Base-by-base conservation (phyloP, 148 eudicot species). In the Arctostaphylos glauca region DNA sequence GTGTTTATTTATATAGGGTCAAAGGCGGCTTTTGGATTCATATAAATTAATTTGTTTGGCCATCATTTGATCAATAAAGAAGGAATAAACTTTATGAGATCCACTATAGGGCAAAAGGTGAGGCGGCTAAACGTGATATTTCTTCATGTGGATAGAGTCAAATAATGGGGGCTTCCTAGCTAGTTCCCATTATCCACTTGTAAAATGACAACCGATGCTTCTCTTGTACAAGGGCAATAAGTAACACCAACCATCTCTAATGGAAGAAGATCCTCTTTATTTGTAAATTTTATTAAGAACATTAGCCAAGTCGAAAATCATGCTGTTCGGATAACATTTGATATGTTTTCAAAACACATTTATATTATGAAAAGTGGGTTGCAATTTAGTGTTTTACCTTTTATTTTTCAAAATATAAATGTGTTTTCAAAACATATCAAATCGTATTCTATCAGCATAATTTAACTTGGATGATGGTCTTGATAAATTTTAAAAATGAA, bases 1-100 rank as follows among this genome's bases (percentile, higher is more conserved):
- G 47, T 58, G 23, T 8, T 48, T 66, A 66, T 48, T 64, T 80
- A 80, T 72, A 80, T 54, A n/a, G 74, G 23, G 55, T 10, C 44
- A 66, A 4, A 18, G 82, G 82, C 59, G 82, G 74, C 74, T 80
- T 80, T 62, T 80, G 82, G 82, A 52, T 66, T 66, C 59, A 25
- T 48, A 43, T 80, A 64, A 66, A 66, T 80, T n/a, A 74, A 74
- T 49, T 21, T 5, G 10, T 74, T 72, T 48, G 56, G 55, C 31
- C 55, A 74, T 9, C 8, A 48, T 74, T 48, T 48, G 25, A n/a
- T n/a, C n/a, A 48, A 74, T 74, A 3, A 66, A 66, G 49, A 21
- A 10, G 41, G 41, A 48, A 48, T 21, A 74, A 49, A 1, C 77
- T 48, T 48, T 74, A 47, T 19, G 10, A 18, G 25, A 73, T 73